These are phyloP conservation scores for Lathyrus oleraceus DNA, from an alignment of 306 rosid genomes.

Conservation along the genomic window DNA sequence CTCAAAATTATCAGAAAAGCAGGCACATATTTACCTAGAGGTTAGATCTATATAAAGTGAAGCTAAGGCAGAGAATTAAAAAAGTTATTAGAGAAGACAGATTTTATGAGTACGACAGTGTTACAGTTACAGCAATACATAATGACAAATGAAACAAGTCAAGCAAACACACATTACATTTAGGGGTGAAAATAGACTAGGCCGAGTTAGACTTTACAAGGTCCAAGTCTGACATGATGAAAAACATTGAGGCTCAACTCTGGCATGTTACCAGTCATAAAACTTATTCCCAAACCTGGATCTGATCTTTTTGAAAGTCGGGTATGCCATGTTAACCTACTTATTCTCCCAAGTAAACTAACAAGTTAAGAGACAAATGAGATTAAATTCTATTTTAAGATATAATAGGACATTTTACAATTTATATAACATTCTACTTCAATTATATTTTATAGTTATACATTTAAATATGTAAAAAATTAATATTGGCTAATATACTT, in stretches of 20 bases:
- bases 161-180: slow-evolving; percentile 22
- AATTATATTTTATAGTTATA: too few species aligned
- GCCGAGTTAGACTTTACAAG: not conserved
- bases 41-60: slow-evolving; percentile 13
- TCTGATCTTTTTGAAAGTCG: not conserved
- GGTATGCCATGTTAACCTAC: not conserved
- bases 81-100: slow-evolving; percentile 22
- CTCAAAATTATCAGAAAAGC: slow-evolving; percentile 19
- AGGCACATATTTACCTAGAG: slow-evolving; percentile 6
- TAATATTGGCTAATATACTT: not conserved
- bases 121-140: not conserved
- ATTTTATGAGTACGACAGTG: not conserved
- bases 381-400: too few species aligned
- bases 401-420: too few species aligned
- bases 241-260: not conserved
- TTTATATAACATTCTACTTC: too few species aligned
- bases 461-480: too few species aligned
- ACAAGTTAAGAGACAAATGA: too few species aligned
- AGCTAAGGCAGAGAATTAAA: slow-evolving; percentile 15
- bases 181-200: not conserved
- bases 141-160: slow-evolving; percentile 27
- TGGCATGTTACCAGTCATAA: not conserved
- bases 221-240: not conserved
- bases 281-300: not conserved
- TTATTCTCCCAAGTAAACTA: too few species aligned